These are phyloP conservation scores for Saccharomyces pastorianus DNA, from an alignment of 1,139 yeast species.

Conservation along the genomic window DNA sequence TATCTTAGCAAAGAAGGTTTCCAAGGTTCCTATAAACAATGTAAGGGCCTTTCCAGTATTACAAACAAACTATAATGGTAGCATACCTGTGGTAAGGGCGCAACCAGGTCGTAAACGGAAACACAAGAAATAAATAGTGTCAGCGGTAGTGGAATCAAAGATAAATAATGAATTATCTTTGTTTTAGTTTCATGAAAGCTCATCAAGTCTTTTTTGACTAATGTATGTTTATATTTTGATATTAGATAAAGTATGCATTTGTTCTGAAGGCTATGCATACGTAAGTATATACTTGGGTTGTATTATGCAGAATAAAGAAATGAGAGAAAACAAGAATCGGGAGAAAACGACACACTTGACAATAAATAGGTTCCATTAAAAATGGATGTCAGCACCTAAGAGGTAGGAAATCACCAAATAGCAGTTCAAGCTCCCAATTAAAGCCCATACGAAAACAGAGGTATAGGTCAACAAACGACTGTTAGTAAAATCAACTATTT, in stretches of 20 bases:
- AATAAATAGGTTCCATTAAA: slow-evolving; percentile 23
- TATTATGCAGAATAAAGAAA: slow-evolving; percentile 4
- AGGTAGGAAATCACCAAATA: slow-evolving; percentile 63
- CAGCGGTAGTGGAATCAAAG: slow-evolving; percentile 8
- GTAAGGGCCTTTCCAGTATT: slow-evolving; percentile 51
- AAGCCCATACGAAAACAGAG: slow-evolving; percentile 59
- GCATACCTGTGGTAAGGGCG: slow-evolving; percentile 57
- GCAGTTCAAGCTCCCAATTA: slow-evolving; percentile 63
- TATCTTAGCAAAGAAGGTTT: slow-evolving; percentile 26
- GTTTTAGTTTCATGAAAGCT: not conserved
- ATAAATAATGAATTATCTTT: not conserved
- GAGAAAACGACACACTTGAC: not conserved
- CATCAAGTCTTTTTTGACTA: not conserved
- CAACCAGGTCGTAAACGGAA: slow-evolving; percentile 30
- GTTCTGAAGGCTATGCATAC: not conserved
- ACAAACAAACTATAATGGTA: slow-evolving; percentile 68
- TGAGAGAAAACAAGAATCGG: not conserved
- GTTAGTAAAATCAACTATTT: slow-evolving; percentile 54
- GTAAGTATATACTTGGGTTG: not conserved
- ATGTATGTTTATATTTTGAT: not conserved
- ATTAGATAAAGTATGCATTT: slow-evolving; percentile 2
- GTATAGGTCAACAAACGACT: slow-evolving; percentile 46
- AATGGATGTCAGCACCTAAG: slow-evolving; percentile 60
- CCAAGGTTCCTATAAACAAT: slow-evolving; percentile 23
- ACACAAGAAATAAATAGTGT: slow-evolving; percentile 23